Evolutionary conservation across 768 basidiomycete genomes (phyloP).

Genomic region (Pisolithus marmoratus): DNA sequence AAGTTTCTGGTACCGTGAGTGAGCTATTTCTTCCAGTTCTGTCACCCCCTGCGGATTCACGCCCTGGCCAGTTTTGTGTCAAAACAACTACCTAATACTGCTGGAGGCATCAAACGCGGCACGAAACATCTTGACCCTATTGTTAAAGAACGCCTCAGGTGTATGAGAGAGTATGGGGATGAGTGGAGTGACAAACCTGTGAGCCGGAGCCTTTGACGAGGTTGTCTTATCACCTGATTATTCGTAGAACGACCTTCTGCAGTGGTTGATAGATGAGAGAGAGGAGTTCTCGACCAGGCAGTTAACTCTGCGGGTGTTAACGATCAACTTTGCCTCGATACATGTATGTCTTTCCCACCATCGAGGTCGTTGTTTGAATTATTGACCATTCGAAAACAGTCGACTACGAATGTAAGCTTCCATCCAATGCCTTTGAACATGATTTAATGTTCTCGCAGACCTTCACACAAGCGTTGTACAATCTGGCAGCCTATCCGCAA

Average conservation of each 20-base stretch:
- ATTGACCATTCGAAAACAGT: not conserved
- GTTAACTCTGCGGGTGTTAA: not conserved
- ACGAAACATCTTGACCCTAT: slow-evolving; percentile 22
- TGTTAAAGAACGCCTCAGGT: slow-evolving; percentile 24
- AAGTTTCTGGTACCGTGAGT: slow-evolving; percentile 26
- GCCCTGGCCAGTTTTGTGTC: not conserved
- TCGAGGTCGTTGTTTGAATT: not conserved
- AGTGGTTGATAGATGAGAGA: not conserved
- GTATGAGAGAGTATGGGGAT: slow-evolving; percentile 17
- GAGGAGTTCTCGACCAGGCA: not conserved
- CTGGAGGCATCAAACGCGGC: not conserved
- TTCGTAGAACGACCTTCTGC: not conserved
- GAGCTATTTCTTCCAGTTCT: not conserved
- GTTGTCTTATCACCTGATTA: not conserved
- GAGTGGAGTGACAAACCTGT: slow-evolving; percentile 31
- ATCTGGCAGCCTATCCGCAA: slow-evolving; percentile 32
- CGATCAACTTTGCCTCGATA: slow-evolving; percentile 1
- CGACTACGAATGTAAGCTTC: not conserved
- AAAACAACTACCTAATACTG: not conserved
- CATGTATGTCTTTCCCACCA: slow-evolving; percentile 10
- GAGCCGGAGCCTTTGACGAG: slow-evolving; percentile 1
- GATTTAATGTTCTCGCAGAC: slow-evolving; percentile 12
- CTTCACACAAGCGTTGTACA: slow-evolving; percentile 30
- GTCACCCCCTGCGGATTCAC: not conserved
- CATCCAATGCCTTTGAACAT: not conserved